These are phyloP conservation scores for Penicillium sp. DNA, from an alignment of 2,329 filamentous ascomycete genomes.

Conservation along the genomic window DNA sequence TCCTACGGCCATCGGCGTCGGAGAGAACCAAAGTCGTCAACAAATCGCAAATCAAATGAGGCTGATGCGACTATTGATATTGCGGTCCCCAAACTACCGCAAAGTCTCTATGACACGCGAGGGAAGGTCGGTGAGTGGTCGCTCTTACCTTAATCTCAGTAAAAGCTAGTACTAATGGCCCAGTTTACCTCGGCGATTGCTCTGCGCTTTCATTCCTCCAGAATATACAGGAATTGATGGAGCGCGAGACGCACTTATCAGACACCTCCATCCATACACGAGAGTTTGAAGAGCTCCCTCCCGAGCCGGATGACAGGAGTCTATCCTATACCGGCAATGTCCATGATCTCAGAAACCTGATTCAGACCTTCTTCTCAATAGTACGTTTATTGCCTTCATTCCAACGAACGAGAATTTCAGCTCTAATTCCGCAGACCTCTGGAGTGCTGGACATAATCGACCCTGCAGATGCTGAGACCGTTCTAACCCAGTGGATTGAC, in stretches of 20 bases:
- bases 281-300: neutral
- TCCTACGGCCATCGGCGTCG: constrained; percentile 1
- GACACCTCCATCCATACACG: neutral
- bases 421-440: neutral
- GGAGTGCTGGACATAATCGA: neutral
- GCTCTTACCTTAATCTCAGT: too few relatives aligned
- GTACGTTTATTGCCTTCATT: neutral
- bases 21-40: neutral
- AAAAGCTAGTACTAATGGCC: too few relatives aligned
- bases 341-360: neutral
- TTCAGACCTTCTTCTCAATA: neutral
- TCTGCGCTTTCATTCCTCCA: neutral
- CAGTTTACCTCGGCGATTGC: neutral
- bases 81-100: neutral
- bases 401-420: neutral
- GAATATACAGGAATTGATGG: neutral
- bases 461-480: neutral
- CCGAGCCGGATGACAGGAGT: neutral
- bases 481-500: neutral
- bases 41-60: neutral
- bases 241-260: neutral
- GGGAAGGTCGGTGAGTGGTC: neutral
- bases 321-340: neutral
- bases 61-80: neutral
- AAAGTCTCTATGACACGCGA: neutral